Conservation (phyloP, 1,139 yeast species). For the Magnusiomyces sp. region DNA sequence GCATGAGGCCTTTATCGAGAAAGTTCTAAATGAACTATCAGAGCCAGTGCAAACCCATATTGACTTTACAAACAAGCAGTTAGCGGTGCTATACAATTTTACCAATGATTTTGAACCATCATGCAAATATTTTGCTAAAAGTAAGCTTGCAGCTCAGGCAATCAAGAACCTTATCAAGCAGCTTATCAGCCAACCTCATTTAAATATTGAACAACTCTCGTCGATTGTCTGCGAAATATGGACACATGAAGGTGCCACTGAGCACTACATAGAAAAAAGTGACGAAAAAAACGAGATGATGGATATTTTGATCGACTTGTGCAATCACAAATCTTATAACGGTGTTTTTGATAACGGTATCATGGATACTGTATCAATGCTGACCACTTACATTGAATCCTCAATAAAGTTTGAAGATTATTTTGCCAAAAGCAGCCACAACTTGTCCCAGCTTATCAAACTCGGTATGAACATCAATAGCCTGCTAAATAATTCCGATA, state of each 20-base stretch:
- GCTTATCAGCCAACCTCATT: slow-evolving; percentile 5
- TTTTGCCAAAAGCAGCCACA: slow-evolving; percentile 6
- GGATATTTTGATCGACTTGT: slow-evolving; percentile 8
- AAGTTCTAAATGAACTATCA: neutral
- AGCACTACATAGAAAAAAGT: no score
- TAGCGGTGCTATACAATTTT: slow-evolving; percentile 13
- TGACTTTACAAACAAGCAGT: slow-evolving; percentile 8
- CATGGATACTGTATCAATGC: slow-evolving; percentile 9
- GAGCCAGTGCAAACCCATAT: neutral
- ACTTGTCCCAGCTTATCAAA: slow-evolving; percentile 6
- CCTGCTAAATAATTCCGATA: slow-evolving; percentile 11
- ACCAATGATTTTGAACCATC: slow-evolving; percentile 13
- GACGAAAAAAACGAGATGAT: neutral
- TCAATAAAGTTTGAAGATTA: slow-evolving; percentile 10
- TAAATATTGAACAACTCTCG: slow-evolving; percentile 6
- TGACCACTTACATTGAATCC: slow-evolving; percentile 13
- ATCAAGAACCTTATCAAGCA: slow-evolving; percentile 1
- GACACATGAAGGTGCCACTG: slow-evolving; percentile 9
- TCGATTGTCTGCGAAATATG: slow-evolving; percentile 7
- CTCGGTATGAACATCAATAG: slow-evolving; percentile 20
- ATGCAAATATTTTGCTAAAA: neutral
- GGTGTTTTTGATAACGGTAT: slow-evolving; percentile 9
- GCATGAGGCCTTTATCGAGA: neutral
- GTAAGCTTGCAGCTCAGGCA: neutral
- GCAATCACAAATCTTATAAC: slow-evolving; percentile 6